Conservation (phyloP, 1,139 yeast genomes). For the Geotrichum citri-aurantii region DNA sequence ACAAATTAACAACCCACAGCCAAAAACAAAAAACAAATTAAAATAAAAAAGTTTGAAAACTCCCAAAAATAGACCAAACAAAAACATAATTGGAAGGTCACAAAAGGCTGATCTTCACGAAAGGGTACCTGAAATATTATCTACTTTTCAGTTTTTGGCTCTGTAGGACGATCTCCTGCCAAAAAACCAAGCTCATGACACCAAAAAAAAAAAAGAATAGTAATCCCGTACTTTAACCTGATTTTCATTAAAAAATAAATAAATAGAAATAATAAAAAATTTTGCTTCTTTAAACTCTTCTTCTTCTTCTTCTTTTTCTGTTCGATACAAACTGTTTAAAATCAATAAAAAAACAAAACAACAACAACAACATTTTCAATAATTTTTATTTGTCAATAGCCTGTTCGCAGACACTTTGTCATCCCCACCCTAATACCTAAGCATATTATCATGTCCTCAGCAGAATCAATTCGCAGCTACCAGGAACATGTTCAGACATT, state of each 20-base stretch:
- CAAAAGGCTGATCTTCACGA: not conserved
- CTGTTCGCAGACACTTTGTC: not conserved
- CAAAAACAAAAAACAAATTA: not conserved
- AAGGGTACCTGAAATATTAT: not conserved
- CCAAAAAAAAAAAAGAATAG: too few species aligned
- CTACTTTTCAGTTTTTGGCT: not conserved
- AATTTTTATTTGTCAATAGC: not conserved
- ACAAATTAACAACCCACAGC: not conserved
- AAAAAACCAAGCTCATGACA: not conserved
- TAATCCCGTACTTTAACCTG: not conserved
- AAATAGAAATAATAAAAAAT: not conserved
- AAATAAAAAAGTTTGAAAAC: too few species aligned
- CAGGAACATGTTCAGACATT: slow-evolving; percentile 14
- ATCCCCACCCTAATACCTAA: not conserved
- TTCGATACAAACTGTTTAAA: too few species aligned
- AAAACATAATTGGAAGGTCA: too few species aligned
- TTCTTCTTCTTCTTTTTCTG: not conserved
- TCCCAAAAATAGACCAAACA: too few species aligned
- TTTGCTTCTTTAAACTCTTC: not conserved
- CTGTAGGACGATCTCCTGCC: not conserved
- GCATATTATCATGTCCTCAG: slow-evolving; percentile 8
- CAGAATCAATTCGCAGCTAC: slow-evolving; percentile 17
- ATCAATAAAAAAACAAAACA: not conserved
- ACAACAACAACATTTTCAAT: too few species aligned
- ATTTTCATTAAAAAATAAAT: not conserved